Conservation (phyloP, 495 filamentous ascomycete species). For the Trichoderma virens region DNA sequence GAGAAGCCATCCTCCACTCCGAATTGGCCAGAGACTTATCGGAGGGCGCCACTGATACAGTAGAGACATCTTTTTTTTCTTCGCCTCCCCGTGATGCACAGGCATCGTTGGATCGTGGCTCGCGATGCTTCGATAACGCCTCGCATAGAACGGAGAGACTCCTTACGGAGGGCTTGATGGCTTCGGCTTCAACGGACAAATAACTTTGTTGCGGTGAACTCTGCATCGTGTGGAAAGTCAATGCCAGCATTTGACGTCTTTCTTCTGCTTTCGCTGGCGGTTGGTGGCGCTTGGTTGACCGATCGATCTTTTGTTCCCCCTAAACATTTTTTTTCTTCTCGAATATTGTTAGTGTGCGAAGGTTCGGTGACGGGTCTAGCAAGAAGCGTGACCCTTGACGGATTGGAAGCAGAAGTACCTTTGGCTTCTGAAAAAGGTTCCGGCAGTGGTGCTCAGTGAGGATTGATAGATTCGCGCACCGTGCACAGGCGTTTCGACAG, state of each 20-base stretch:
- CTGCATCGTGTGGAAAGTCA: not conserved
- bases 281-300: not conserved
- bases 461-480: not conserved
- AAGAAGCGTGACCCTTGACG: not conserved
- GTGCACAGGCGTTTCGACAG: not conserved
- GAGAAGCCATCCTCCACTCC: not conserved
- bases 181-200: no score
- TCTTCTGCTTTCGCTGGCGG: not conserved
- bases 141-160: not conserved
- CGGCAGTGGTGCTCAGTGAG: not conserved
- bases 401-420: slow-evolving; percentile 1
- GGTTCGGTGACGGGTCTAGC: not conserved
- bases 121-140: not conserved
- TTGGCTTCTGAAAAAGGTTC: not conserved
- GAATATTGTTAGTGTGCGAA: not conserved
- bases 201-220: no score
- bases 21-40: not conserved
- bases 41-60: not conserved
- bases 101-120: not conserved
- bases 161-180: not conserved
- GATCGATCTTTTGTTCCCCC: not conserved
- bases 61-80: not conserved
- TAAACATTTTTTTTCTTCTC: not conserved
- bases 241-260: not conserved
- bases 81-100: not conserved